These are phyloP conservation scores for Zymoseptoria passerinii DNA, from an alignment of 2,329 filamentous ascomycete species.

Conservation along the genomic window DNA sequence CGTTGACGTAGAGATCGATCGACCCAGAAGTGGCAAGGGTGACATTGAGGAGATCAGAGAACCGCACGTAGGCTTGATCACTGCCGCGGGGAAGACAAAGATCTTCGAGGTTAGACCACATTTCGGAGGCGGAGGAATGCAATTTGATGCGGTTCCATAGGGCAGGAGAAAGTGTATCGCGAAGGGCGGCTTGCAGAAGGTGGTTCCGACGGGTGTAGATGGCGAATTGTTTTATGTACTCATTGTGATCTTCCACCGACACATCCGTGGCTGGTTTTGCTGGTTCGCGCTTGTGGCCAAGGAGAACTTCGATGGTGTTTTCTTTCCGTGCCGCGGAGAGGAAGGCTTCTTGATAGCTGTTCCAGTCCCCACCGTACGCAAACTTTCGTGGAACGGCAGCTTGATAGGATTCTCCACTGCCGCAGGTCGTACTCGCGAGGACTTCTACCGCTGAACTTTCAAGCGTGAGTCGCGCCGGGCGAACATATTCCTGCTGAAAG, in stretches of 20 bases:
- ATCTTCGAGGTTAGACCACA: constrained; percentile 24
- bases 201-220: constrained; percentile 27
- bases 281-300: constrained; percentile 23
- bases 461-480: constrained; percentile 19
- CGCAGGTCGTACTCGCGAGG: constrained; percentile 24
- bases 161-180: constrained; percentile 17
- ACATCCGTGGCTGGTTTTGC: constrained; percentile 13
- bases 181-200: constrained; percentile 20
- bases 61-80: constrained; percentile 21
- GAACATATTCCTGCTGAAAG: constrained; percentile 24
- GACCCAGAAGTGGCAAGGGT: constrained; percentile 18
- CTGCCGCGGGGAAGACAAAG: constrained; percentile 24
- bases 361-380: constrained; percentile 21
- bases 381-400: constrained; percentile 9
- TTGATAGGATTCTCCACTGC: constrained; percentile 25
- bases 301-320: constrained; percentile 24
- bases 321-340: constrained; percentile 24
- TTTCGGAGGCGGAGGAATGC: constrained; percentile 17
- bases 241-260: constrained; percentile 26
- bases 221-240: constrained; percentile 28
- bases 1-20: constrained; percentile 22
- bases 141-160: constrained; percentile 21
- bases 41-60: constrained; percentile 19
- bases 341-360: constrained; percentile 21
- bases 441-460: constrained; percentile 24